These are phyloP conservation scores for Arxiozyma slooffiae DNA, from an alignment of 1,139 yeast genomes.

Conservation along the genomic window DNA sequence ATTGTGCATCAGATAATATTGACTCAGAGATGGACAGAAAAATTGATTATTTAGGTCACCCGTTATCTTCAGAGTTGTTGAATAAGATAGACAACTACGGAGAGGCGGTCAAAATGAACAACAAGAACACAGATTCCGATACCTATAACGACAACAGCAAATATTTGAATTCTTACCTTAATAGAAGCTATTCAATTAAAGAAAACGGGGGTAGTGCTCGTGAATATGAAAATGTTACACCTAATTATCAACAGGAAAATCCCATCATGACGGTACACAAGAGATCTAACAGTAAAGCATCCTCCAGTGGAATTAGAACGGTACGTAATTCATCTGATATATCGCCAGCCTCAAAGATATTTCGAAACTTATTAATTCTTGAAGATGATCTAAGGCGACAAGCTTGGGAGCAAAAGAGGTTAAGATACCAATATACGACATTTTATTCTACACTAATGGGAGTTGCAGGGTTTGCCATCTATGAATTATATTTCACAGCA, in stretches of 20 bases:
- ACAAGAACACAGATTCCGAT: neutral
- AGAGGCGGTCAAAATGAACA: neutral
- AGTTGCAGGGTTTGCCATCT: slow-evolving; percentile 31
- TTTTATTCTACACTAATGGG: slow-evolving; percentile 49
- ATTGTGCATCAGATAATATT: neutral
- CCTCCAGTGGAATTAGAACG: slow-evolving; percentile 24
- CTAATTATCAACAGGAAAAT: neutral
- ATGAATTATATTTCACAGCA: slow-evolving; percentile 27
- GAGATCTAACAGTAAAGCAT: slow-evolving; percentile 25
- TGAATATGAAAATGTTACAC: neutral
- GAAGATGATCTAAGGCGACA: slow-evolving; percentile 82
- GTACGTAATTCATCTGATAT: slow-evolving; percentile 29
- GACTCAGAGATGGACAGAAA: neutral
- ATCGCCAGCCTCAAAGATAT: slow-evolving; percentile 60
- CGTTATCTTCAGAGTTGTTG: slow-evolving; percentile 1
- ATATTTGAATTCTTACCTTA: neutral
- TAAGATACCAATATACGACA: slow-evolving; percentile 63
- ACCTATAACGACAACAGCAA: neutral
- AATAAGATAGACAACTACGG: neutral
- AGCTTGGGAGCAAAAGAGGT: slow-evolving; percentile 56
- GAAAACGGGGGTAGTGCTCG: neutral
- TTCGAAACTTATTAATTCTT: slow-evolving; percentile 66
- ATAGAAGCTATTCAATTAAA: neutral
- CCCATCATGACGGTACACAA: slow-evolving; percentile 10
- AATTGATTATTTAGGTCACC: slow-evolving; percentile 1